Evolutionary conservation across 1,284 basidiomycete genomes (phyloP), one percentile per base, ranked within the genome.

Genomic region (Cryptococcus sp.): DNA sequence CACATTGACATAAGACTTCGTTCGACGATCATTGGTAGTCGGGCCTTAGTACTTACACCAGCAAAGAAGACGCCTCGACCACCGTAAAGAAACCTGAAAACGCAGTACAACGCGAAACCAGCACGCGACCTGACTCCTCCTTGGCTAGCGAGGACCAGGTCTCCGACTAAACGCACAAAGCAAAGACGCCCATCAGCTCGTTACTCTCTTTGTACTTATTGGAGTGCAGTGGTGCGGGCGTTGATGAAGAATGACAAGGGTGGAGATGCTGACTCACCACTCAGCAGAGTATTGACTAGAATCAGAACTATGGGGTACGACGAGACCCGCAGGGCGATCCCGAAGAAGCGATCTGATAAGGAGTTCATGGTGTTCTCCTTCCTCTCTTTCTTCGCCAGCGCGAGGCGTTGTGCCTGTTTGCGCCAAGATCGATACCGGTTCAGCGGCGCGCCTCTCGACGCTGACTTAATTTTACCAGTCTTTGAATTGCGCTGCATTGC

Each of bases 71-170:
- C 64, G 3, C 68, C 68, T 49, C 68, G 50, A 7, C 60, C 63
- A 35, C 66, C 68, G 50, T 65, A 68, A 16, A 70, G 43, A 40
- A 67, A 62, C 23, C 64, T 58, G 48, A 65, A 68, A 8, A 68
- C 42, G 49, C 55, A 60, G 46, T 68, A 70, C 3, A 69, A 53
- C 19, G 43, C 58, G 25, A 63, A 65, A 7, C 58, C 55, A 17
- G 52, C 41, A 6, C 45, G 20, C 5, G 47, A 58, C 19, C 46
- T 27, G 10, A 64, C 60, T 3, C 63, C 65, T 15, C 61, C 64
- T 19, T 39, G 20, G 11, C 35, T 45, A 8, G 67, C 61, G 7
- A 69, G 58, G 47, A 55, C 52, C 50, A 69, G 35, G 47, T 69
- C 67, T 5, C 65, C 67, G 25, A 60, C 61, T 57, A 10, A 8